Evolutionary conservation across 1,139 yeast species (phyloP), one percentile per base, ranked within the genome.

Genomic region (Blastobotrys apis): DNA sequence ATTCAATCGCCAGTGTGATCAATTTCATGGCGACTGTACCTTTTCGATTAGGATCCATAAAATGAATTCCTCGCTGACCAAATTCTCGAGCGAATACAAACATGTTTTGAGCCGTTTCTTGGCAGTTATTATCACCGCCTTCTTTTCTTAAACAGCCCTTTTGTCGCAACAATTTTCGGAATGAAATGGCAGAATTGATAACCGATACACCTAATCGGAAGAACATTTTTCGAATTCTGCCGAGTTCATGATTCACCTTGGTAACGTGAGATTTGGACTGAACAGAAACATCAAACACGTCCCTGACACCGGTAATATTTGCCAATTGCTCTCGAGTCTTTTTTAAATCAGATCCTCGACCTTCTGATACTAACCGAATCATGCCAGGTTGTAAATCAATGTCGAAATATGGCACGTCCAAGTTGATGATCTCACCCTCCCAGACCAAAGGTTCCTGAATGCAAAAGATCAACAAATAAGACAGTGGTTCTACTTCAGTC

Each of bases 401-500:
- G 20, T 62, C 53, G 32, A 56, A 51, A 19, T 56, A 57, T 1
- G 67, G 63, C 69, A 81, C 64, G 19, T 77, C 75, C 15, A 85
- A 62, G 41, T 78, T 76, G 29, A 82, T 75, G 50, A 84, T 81
- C 20, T 76, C 74, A 2, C 97, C 97, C 52, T 85, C 92, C 97
- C 97, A 90, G 23, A 85, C 79, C 60, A 90, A 75, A 0, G 97
- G 94, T 56, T 85, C 86, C 12, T 82, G 76, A 1, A 95, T 92
- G 56, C 86, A 81, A 19, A 88, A 67, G 0, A 90, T 82, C 29
- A 90, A 58, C 13, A 88, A 75, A 54, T 87, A 87, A 0, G 86
- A 50, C 4, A 47, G 81, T 44, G 68, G 25, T 4, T 30, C 26
- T 9, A 27, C 40, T 4, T 29, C 16, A 4, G 6, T 12, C 29